Conservation (phyloP, 257 asterid genomes). For the Phtheirospermum japonicum region DNA sequence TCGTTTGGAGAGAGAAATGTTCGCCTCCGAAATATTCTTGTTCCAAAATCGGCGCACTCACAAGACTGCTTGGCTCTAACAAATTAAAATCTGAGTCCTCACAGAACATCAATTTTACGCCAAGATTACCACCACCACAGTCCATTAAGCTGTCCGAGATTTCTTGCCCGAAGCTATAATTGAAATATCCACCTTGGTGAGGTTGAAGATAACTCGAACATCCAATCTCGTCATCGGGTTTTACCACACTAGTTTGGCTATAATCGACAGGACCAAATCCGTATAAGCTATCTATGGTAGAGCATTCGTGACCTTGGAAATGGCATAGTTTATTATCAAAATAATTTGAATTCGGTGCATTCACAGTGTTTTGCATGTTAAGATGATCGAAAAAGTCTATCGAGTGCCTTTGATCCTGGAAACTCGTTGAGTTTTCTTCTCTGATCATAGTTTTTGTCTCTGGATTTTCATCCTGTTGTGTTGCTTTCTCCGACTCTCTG, state of each 20-base stretch:
- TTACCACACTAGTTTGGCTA: slow-evolving; percentile 26
- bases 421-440: slow-evolving; percentile 20
- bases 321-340: slow-evolving; percentile 12
- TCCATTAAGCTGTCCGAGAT: slow-evolving; percentile 16
- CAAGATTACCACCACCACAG: not conserved
- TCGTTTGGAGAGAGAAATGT: not conserved
- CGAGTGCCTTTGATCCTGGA: slow-evolving; percentile 22
- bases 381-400: slow-evolving; percentile 19
- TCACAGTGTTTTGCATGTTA: slow-evolving; percentile 23
- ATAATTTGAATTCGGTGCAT: slow-evolving; percentile 4
- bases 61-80: slow-evolving; percentile 20
- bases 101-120: slow-evolving; percentile 11
- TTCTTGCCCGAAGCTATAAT: slow-evolving; percentile 19
- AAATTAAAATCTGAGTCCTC: not conserved
- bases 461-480: slow-evolving; percentile 15
- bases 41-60: slow-evolving; percentile 7
- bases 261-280: slow-evolving; percentile 15
- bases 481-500: slow-evolving; percentile 2
- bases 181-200: slow-evolving; percentile 22
- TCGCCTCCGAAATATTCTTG: slow-evolving; percentile 18
- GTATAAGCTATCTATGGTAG: slow-evolving; percentile 22
- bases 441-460: slow-evolving; percentile 11
- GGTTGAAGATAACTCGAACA: slow-evolving; percentile 22
- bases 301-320: slow-evolving; percentile 21
- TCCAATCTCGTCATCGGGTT: slow-evolving; percentile 19